A percentile compares a stretch with the other conserved stretches of the same genome.
These are phyloP conservation scores for Gamsiella multidivaricata DNA, from an alignment of 192 early-diverging fungal genomes.

Conservation along the genomic window DNA sequence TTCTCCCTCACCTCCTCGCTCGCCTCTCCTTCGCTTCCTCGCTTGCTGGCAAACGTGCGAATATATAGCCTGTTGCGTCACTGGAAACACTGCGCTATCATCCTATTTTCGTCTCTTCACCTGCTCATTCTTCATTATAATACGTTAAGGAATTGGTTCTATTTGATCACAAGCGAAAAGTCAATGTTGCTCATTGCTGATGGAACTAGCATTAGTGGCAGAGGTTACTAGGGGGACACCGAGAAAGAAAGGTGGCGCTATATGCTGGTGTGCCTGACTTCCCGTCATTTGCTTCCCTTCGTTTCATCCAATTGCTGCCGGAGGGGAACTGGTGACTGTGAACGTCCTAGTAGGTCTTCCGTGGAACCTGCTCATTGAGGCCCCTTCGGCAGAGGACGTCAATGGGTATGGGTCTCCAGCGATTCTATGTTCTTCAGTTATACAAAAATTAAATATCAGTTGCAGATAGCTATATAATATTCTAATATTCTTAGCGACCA, in stretches of 20 bases:
- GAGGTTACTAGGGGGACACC: not conserved
- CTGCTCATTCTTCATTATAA: too few relatives aligned
- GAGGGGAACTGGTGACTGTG: constrained; percentile 4
- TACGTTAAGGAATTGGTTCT: too few relatives aligned
- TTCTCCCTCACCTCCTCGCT: too few relatives aligned
- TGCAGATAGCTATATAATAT: too few relatives aligned
- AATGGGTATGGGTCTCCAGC: constrained; percentile 2
- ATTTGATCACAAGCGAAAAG: too few relatives aligned
- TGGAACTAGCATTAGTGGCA: not conserved
- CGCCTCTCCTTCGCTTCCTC: too few relatives aligned
- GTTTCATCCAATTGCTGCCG: constrained; percentile 4
- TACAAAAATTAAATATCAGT: not conserved
- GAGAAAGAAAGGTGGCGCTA: constrained; percentile 5
- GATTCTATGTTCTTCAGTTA: not conserved
- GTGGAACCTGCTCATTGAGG: constrained; percentile 7
- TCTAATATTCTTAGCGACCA: not conserved
- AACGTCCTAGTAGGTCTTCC: constrained; percentile 6
- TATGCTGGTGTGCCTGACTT: not conserved
- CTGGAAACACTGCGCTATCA: too few relatives aligned
- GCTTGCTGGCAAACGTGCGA: too few relatives aligned
- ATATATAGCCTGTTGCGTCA: too few relatives aligned
- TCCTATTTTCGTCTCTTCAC: too few relatives aligned
- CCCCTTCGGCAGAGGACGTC: constrained; percentile 10
- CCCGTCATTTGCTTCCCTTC: constrained; percentile 9
- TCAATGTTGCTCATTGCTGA: too few relatives aligned